These are phyloP conservation scores for Lachancea sp. DNA, from an alignment of 805 yeast species.

Conservation along the genomic window DNA sequence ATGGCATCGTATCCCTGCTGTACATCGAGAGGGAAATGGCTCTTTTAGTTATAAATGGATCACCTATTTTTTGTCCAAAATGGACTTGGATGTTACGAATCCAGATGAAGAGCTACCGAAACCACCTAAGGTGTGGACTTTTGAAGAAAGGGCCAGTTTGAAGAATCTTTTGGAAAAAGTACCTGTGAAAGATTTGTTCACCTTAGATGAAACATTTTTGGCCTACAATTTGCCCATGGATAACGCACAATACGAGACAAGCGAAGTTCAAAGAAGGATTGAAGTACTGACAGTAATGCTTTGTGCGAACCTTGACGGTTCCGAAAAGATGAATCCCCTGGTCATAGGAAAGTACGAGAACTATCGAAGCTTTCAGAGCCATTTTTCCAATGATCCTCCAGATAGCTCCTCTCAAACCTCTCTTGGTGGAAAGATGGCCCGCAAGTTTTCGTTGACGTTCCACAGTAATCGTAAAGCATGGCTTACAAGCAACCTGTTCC, in stretches of 20 bases:
- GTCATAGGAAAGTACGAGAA: conserved; percentile 54
- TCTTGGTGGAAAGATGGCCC: conserved; percentile 41
- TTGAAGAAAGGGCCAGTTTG: conserved; percentile 49
- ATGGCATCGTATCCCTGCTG: conserved; percentile 53
- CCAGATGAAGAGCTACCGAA: conserved; percentile 39
- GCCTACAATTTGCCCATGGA: conserved; percentile 57
- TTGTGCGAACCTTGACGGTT: conserved; percentile 56
- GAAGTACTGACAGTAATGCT: conserved; percentile 51
- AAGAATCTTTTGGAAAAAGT: conserved; percentile 42
- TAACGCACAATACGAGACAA: conserved; percentile 42
- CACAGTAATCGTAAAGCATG: conserved; percentile 57
- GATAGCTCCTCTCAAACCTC: conserved; percentile 25
- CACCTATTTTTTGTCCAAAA: conserved; percentile 40
- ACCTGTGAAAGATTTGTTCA: conserved; percentile 47
- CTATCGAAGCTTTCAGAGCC: conserved; percentile 37
- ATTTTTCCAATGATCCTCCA: conserved; percentile 28
- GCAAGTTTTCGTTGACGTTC: conserved; percentile 46
- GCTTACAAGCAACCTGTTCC: conserved; percentile 57
- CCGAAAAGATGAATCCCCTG: conserved; percentile 54
- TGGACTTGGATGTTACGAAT: conserved; percentile 47
- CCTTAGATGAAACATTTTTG: conserved; percentile 54
- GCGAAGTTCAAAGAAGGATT: conserved; percentile 32
- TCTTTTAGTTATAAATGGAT: conserved; percentile 59
- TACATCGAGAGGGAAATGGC: conserved; percentile 55
- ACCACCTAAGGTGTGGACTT: conserved; percentile 52